A percentile compares a stretch with the other conserved stretches of the same genome.
Evolutionary conservation across 2,329 filamentous ascomycete genomes (phyloP).

Genomic region (Coniochaeta sp.): DNA sequence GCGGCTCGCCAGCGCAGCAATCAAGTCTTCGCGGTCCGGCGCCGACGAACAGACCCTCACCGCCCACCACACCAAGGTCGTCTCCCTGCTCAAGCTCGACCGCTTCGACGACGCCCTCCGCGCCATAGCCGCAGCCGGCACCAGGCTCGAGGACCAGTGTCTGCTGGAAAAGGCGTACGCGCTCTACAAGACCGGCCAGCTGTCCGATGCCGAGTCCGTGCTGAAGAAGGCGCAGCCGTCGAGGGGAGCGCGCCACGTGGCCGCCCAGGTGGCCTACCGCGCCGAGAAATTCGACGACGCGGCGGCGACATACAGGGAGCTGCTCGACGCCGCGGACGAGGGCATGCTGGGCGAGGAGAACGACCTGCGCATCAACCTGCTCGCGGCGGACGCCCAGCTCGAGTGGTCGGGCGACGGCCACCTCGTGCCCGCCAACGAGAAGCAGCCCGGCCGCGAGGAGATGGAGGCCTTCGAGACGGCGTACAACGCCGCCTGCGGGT

Average conservation of each 20-base stretch:
- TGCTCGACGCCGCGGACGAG: slow-evolving; percentile 36
- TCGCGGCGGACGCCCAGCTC: slow-evolving; percentile 65
- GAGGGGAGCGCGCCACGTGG: slow-evolving; percentile 39
- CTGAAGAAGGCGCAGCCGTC: slow-evolving; percentile 25
- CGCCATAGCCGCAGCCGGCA: slow-evolving; percentile 56
- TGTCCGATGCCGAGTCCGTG: slow-evolving; percentile 52
- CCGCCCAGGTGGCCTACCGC: slow-evolving; percentile 65
- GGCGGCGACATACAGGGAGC: slow-evolving; percentile 52
- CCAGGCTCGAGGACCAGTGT: slow-evolving; percentile 52
- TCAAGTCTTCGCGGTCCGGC: slow-evolving; percentile 49
- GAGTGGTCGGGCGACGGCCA: slow-evolving; percentile 57
- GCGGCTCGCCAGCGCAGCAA: slow-evolving; percentile 51
- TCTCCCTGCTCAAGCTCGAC: slow-evolving; percentile 75
- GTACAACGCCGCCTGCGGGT: slow-evolving; percentile 71
- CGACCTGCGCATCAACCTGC: slow-evolving; percentile 70
- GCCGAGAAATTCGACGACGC: slow-evolving; percentile 66
- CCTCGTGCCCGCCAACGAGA: slow-evolving; percentile 42
- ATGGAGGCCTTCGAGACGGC: slow-evolving; percentile 73
- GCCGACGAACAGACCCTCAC: slow-evolving; percentile 21
- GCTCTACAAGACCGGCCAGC: slow-evolving; percentile 71
- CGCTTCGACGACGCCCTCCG: slow-evolving; percentile 72
- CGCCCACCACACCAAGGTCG: slow-evolving; percentile 62
- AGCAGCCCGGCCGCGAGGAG: slow-evolving; percentile 50
- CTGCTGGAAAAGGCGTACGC: slow-evolving; percentile 70
- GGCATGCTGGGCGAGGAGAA: slow-evolving; percentile 55